Conservation (phyloP, 208 protist species). For the Wallacemonas sp. region DNA sequence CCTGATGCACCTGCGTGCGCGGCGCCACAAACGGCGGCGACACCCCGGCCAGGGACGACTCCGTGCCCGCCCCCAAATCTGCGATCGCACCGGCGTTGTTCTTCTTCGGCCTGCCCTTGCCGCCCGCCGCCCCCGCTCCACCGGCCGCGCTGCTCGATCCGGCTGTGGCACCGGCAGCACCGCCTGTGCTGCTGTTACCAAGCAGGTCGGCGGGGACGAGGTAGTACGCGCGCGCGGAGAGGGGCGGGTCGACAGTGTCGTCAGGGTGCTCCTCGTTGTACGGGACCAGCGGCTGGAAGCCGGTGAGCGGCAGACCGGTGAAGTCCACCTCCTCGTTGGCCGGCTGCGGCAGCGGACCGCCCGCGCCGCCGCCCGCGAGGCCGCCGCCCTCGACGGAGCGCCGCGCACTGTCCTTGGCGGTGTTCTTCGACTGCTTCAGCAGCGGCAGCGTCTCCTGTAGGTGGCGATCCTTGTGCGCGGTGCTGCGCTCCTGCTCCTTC, state of each 20-base stretch:
- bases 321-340: slow-evolving; percentile 56
- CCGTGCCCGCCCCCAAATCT: not conserved
- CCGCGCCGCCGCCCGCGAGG: slow-evolving; percentile 22
- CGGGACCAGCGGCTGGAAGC: slow-evolving; percentile 48
- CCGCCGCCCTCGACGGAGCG: not conserved
- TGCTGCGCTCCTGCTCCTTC: slow-evolving; percentile 35
- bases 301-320: slow-evolving; percentile 50
- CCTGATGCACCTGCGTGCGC: slow-evolving; percentile 51
- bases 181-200: not conserved
- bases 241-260: slow-evolving; percentile 22
- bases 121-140: not conserved
- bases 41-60: slow-evolving; percentile 14
- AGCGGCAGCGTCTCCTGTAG: slow-evolving; percentile 65
- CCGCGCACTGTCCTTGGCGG: slow-evolving; percentile 14
- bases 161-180: slow-evolving; percentile 5
- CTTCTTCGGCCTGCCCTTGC: slow-evolving; percentile 12
- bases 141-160: not conserved
- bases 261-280: slow-evolving; percentile 65
- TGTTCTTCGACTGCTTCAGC: slow-evolving; percentile 22
- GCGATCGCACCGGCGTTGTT: not conserved
- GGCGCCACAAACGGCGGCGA: slow-evolving; percentile 56
- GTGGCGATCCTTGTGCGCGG: slow-evolving; percentile 36
- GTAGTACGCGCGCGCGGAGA: slow-evolving; percentile 41
- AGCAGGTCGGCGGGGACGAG: slow-evolving; percentile 12
- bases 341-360: slow-evolving; percentile 26